phyloP scores from a whole-genome alignment of 441 rosid genomes.

The Populus tomentosa region DNA sequence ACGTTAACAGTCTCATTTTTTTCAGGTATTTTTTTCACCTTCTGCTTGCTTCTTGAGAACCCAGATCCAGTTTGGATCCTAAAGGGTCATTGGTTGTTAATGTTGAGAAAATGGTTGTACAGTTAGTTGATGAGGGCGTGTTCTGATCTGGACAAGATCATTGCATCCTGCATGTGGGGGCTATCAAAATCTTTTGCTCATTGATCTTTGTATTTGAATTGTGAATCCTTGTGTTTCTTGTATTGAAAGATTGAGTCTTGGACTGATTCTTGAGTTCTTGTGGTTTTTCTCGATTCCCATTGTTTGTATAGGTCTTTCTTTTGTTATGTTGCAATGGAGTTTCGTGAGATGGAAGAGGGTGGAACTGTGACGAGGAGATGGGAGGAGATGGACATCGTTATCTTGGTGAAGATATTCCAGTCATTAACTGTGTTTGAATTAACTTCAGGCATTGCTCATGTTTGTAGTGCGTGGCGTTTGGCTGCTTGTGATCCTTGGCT shows the following conservation, averaged over 20 bases:
- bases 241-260: background rate
- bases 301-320: constrained; percentile 18
- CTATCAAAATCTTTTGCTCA: background rate
- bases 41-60: background rate
- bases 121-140: background rate
- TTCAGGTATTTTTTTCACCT: background rate
- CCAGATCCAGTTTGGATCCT: background rate
- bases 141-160: background rate
- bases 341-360: constrained; percentile 49
- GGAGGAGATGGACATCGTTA: constrained; percentile 78
- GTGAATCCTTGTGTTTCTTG: background rate
- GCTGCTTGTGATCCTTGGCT: constrained; percentile 79
- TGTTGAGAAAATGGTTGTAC: background rate
- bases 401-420: constrained; percentile 62
- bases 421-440: constrained; percentile 49
- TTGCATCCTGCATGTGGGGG: background rate
- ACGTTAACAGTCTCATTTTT: background rate
- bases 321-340: constrained; percentile 18
- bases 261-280: background rate
- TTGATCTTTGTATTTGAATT: background rate
- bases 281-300: background rate
- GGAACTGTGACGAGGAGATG: constrained; percentile 41
- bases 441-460: constrained; percentile 63
- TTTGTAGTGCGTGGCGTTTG: constrained; percentile 70
- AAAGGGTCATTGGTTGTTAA: background rate